A percentile compares a stretch with the other conserved stretches of the same genome.
These are phyloP conservation scores for Coriolopsis trogii DNA, from an alignment of 1,284 basidiomycete genomes.

Conservation along the genomic window DNA sequence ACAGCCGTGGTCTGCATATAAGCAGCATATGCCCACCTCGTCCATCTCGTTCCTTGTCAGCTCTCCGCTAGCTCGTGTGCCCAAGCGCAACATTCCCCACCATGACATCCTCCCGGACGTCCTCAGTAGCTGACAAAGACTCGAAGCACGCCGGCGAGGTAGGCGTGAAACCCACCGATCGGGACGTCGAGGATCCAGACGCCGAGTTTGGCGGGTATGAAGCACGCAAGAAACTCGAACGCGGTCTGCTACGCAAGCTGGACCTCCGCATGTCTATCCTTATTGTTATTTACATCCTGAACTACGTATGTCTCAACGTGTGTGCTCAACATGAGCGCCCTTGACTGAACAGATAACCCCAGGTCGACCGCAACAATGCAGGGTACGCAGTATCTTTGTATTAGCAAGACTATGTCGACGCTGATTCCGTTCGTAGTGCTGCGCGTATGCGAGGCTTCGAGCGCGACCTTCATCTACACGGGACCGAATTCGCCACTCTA, in stretches of 20 bases:
- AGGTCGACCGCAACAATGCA: slow-evolving; percentile 72
- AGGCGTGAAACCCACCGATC: slow-evolving; percentile 10
- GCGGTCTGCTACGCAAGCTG: slow-evolving; percentile 58
- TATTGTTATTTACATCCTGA: slow-evolving; percentile 70
- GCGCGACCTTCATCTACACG: slow-evolving; percentile 63
- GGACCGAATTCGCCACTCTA: slow-evolving; percentile 69
- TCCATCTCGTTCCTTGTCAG: too few species aligned
- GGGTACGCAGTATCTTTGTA: slow-evolving; percentile 42
- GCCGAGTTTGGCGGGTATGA: slow-evolving; percentile 46
- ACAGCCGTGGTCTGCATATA: not conserved
- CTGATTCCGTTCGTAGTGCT: slow-evolving; percentile 43
- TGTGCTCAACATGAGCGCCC: too few species aligned
- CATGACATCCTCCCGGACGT: slow-evolving; percentile 17
- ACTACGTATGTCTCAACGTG: slow-evolving; percentile 49
- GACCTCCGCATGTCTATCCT: slow-evolving; percentile 68
- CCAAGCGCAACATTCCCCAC: not conserved
- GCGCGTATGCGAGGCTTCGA: slow-evolving; percentile 74
- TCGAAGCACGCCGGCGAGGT: slow-evolving; percentile 15
- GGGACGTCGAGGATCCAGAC: slow-evolving; percentile 29
- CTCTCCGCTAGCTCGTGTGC: too few species aligned
- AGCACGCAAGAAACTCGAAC: slow-evolving; percentile 48
- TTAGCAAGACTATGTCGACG: too few species aligned
- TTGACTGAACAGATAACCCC: slow-evolving; percentile 28
- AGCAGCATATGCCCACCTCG: too few species aligned
- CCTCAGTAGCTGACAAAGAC: slow-evolving; percentile 8